phyloP scores from a whole-genome alignment of 2,329 filamentous ascomycete genomes.

The Metarhizium sp. region DNA sequence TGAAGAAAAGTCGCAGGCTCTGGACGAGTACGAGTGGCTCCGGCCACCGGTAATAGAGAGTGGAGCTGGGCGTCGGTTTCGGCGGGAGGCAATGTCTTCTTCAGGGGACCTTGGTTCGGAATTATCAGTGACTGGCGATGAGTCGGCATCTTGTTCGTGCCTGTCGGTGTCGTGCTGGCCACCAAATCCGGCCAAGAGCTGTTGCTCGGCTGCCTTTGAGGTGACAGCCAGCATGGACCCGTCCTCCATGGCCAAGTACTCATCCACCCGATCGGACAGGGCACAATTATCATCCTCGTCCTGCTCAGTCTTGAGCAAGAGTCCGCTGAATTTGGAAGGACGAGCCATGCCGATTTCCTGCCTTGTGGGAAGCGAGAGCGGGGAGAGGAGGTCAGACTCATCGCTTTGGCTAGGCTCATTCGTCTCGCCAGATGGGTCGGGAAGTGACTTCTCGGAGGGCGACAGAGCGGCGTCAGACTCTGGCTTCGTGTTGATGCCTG shows the following conservation, averaged over 20 bases:
- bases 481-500: conserved; percentile 10
- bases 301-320: background rate
- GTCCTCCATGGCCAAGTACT: conserved; percentile 10
- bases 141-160: background rate
- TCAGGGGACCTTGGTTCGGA: conserved; percentile 37
- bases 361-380: conserved; percentile 1
- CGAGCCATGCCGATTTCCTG: background rate
- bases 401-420: conserved; percentile 15
- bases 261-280: conserved; percentile 9
- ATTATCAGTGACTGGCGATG: conserved; percentile 7
- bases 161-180: conserved; percentile 1
- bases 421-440: conserved; percentile 15
- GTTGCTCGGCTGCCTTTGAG: conserved; percentile 1
- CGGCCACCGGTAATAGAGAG: conserved; percentile 37
- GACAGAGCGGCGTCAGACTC: conserved; percentile 8
- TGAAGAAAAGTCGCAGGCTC: conserved; percentile 37
- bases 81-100: conserved; percentile 43
- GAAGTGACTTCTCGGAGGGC: conserved; percentile 10
- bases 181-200: conserved; percentile 5
- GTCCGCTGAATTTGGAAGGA: background rate
- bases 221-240: conserved; percentile 5
- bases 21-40: conserved; percentile 31
- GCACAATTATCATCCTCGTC: conserved; percentile 8
- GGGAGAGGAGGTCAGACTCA: conserved; percentile 15
- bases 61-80: conserved; percentile 35